Conservation (phyloP, 2,329 filamentous ascomycete genomes). For the Botrytis cinerea region DNA sequence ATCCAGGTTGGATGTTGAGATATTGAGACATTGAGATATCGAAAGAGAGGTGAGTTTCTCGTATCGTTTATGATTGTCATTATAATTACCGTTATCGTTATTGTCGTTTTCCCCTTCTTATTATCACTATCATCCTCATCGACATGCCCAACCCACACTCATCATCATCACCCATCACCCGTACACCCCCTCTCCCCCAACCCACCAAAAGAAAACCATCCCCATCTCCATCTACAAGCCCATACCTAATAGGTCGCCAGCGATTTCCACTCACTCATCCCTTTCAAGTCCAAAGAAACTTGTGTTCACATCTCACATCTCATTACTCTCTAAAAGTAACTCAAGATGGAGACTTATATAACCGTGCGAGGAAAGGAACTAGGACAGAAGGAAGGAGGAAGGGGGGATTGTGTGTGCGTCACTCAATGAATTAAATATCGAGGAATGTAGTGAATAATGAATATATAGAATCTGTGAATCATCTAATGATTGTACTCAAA, state of each 20-base stretch:
- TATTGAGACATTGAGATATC: too few relatives aligned
- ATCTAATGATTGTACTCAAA: neutral
- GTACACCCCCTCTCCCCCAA: neutral
- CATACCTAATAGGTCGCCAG: too few relatives aligned
- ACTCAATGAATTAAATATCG: neutral
- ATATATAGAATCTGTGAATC: neutral
- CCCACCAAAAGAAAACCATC: neutral
- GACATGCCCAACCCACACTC: too few relatives aligned
- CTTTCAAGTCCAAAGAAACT: neutral
- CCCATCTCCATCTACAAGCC: too few relatives aligned
- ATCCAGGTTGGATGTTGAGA: too few relatives aligned
- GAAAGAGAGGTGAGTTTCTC: neutral
- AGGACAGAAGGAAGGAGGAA: neutral
- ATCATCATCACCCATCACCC: too few relatives aligned
- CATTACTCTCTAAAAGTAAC: neutral
- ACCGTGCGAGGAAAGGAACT: rapidly evolving
- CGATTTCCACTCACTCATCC: neutral
- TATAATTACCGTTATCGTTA: neutral
- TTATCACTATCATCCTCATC: neutral
- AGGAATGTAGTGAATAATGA: neutral
- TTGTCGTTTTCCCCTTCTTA: neutral
- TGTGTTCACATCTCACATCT: neutral
- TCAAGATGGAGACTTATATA: neutral
- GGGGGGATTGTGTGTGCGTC: neutral
- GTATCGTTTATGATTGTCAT: neutral